Conservation (phyloP, 1,284 basidiomycete species). For the Moesziomyces sp. region DNA sequence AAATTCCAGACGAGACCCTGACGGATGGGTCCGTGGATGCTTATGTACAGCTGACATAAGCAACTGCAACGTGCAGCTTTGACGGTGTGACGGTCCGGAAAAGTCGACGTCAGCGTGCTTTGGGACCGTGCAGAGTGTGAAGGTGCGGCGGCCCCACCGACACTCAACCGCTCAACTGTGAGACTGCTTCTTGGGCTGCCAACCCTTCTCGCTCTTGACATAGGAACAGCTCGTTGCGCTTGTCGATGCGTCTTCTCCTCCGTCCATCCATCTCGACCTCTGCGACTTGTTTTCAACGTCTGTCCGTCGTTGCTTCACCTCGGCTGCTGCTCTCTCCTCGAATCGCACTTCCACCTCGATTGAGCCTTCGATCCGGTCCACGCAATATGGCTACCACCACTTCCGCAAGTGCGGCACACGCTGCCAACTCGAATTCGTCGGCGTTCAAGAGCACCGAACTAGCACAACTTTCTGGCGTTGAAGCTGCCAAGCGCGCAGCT, state of each 20-base stretch:
- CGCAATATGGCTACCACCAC: conserved; percentile 27
- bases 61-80: too few relatives aligned
- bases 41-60: background rate
- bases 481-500: conserved; percentile 83
- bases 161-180: too few relatives aligned
- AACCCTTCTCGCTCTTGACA: background rate
- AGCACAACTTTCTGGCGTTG: conserved; percentile 47
- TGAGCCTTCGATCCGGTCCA: conserved; percentile 5
- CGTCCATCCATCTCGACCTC: background rate
- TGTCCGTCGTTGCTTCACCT: background rate
- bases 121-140: too few relatives aligned
- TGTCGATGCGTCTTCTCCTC: background rate
- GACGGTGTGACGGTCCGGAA: background rate
- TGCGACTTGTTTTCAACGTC: background rate
- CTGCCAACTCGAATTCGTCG: conserved; percentile 34
- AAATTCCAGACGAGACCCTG: background rate
- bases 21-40: too few relatives aligned
- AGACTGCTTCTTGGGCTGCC: too few relatives aligned
- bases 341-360: background rate
- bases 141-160: too few relatives aligned
- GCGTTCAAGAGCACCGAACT: conserved; percentile 35
- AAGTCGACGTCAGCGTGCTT: background rate
- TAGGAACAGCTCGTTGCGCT: background rate
- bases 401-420: conserved; percentile 16
- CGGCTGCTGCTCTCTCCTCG: background rate